Evolutionary conservation across 176 grass and related monocot genomes (phyloP), one percentile per base, ranked within the genome.

Genomic region (Coix lacrymajobi): DNA sequence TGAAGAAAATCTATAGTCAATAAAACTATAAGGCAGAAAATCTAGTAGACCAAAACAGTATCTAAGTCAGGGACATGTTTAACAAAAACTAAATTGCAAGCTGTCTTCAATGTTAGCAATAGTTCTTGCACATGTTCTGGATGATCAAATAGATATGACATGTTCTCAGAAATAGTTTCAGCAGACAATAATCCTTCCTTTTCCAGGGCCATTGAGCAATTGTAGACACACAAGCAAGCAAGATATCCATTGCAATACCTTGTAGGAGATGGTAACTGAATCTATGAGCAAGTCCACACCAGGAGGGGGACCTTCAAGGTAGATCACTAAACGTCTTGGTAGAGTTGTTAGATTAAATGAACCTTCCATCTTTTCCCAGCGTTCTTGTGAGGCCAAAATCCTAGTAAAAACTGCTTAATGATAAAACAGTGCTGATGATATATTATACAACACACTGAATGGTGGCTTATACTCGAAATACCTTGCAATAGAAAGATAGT

Each of bases 281-380:
- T 97, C 92, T 83, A 97, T 97, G 66, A 97, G 88, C 75, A 97
- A 64, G 45, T 97, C 95, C 37, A 97, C 75, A 76, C 84, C 86
- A 91, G 88, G 73, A 83, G 92, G 84, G 36, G 95, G 92, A 0
- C 95, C 92, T 88, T 97, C 95, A 61, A 97, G 30, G 71, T 88
- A 97, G 85, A 97, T 91, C 46, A 97, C 58, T 70, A 80, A 49
- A 46, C 46, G 75, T 81, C 60, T 87, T 39, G 83, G 88, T 70
- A 79, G 62, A 79, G 71, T 91, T 73, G 71, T 85, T 56, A 94
- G 66, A 58, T 89, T 79, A 81, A 97, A 97, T 28, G 88, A 91
- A 85, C 95, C 92, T 89, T 94, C 92, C 64, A 97, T 79, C 84
- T 89, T 97, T 64, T 91, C 92, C 95, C 92, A 97, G 62, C 19